Evolutionary conservation across 345 rosid species (phyloP), one percentile per base, ranked within the genome.

Genomic region (Moricandia moricandioides): DNA sequence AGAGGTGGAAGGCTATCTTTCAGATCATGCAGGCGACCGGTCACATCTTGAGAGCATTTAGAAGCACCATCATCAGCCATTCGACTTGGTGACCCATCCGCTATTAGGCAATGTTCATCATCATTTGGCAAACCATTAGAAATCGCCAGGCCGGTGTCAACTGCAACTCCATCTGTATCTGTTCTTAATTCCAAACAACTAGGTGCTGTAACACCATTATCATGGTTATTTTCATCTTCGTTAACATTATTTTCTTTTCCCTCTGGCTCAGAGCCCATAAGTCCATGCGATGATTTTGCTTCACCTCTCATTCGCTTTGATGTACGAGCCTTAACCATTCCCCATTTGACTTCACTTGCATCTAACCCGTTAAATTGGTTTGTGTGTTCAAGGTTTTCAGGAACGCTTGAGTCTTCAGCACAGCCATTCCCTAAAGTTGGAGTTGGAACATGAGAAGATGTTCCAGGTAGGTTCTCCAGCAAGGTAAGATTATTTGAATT

Each of bases 271-370:
- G 83, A 73, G 65, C 69, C 73, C 30, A 75, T 62, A 78, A 56
- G 65, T 39, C 78, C 72, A 72, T 77, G 85, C 18, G 60, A 74
- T 64, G 85, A 72, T 59, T 65, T 16, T 8, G 82, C 75, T 83
- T 89, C 89, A 71, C 88, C 73, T 82, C 85, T 89, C 66, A 67
- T 84, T 62, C 90, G 91, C 82, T 91, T 92, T 33, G 86, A 73
- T 47, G 91, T 83, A 56, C 99, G 97, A 47, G 88, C 88, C 86
- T 75, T 96, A 68, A 78, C 91, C 52, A 85, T 89, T 82, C 96
- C 99, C 99, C 99, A 96, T 77, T 76, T 89, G 69, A 92, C 82
- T 69, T 86, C 81, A 65, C 85, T 88, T 79, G 79, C 81, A 69
- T 65, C 84, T 78, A 67, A 81, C 63, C 85, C 86, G 63, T 80